Conservation (phyloP, 805 yeast species). For the Cyberlindnera maritima region DNA sequence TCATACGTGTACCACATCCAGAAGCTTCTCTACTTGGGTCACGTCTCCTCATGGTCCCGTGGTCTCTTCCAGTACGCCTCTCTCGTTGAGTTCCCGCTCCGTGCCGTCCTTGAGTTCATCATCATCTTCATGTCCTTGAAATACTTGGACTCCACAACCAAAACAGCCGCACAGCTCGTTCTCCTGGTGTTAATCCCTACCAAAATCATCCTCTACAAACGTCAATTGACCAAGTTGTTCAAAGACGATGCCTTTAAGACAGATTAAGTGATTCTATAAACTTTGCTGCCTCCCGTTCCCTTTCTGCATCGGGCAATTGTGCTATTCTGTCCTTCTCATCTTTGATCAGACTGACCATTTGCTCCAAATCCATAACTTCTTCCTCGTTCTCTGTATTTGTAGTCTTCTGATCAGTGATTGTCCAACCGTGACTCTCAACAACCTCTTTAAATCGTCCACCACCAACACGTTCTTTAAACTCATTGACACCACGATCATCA, state of each 20-base stretch:
- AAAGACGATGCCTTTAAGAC: conserved; percentile 4
- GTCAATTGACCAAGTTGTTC: conserved; percentile 15
- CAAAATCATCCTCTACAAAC: conserved; percentile 17
- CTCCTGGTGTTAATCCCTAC: conserved; percentile 20
- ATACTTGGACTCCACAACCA: conserved; percentile 1
- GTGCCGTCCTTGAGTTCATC: conserved; percentile 18
- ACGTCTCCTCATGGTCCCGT: conserved; percentile 9
- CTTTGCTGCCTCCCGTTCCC: conserved; percentile 13
- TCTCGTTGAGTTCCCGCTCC: conserved; percentile 15
- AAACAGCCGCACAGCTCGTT: conserved; percentile 5
- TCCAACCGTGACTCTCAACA: conserved; percentile 50
- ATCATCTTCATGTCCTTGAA: conserved; percentile 21
- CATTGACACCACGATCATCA: conserved; percentile 36
- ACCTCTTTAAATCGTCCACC: conserved; percentile 42
- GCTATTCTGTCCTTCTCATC: conserved; percentile 11
- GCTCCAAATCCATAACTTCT: conserved; percentile 11
- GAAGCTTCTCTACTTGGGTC: conserved; percentile 16
- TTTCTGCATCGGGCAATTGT: conserved; percentile 5
- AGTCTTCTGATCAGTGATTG: not conserved
- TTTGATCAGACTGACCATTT: conserved; percentile 8
- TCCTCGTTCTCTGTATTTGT: not conserved
- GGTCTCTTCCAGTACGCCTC: conserved; percentile 3
- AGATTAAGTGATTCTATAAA: conserved; percentile 17
- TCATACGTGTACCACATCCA: conserved; percentile 19
- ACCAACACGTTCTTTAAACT: conserved; percentile 43